Conservation (phyloP, 805 yeast species). For the Ogataea minuta region DNA sequence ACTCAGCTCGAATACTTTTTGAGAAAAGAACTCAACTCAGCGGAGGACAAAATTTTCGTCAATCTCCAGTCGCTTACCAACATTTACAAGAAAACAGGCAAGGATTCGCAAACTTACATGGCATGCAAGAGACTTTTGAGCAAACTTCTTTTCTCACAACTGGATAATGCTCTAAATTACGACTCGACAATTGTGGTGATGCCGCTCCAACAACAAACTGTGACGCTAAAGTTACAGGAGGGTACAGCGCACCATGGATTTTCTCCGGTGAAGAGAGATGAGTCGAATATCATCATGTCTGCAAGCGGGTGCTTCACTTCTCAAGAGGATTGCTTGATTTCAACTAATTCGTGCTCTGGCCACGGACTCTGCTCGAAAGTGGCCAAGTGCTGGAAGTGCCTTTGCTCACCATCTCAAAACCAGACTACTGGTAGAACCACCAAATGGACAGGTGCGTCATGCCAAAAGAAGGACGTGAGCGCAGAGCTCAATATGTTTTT, state of each 20-base stretch:
- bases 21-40: conserved; percentile 20
- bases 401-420: conserved; percentile 45
- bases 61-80: conserved; percentile 43
- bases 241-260: conserved; percentile 3
- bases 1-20: conserved; percentile 45
- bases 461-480: conserved; percentile 67
- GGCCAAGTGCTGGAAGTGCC: conserved; percentile 48
- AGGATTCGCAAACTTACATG: conserved; percentile 40
- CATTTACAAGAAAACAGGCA: conserved; percentile 43
- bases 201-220: conserved; percentile 30
- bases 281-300: conserved; percentile 13
- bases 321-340: conserved; percentile 45
- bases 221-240: conserved; percentile 20
- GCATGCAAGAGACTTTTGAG: conserved; percentile 39
- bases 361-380: conserved; percentile 51
- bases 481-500: conserved; percentile 64
- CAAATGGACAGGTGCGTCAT: conserved; percentile 56
- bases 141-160: conserved; percentile 27
- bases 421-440: conserved; percentile 44
- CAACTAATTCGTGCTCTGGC: conserved; percentile 49
- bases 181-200: conserved; percentile 34
- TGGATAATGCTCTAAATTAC: conserved; percentile 13
- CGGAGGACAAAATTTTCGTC: conserved; percentile 34
- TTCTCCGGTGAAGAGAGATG: conserved; percentile 26
- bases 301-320: conserved; percentile 36